phyloP scores from a whole-genome alignment of 1,139 yeast species.

The Taphrina populina region DNA sequence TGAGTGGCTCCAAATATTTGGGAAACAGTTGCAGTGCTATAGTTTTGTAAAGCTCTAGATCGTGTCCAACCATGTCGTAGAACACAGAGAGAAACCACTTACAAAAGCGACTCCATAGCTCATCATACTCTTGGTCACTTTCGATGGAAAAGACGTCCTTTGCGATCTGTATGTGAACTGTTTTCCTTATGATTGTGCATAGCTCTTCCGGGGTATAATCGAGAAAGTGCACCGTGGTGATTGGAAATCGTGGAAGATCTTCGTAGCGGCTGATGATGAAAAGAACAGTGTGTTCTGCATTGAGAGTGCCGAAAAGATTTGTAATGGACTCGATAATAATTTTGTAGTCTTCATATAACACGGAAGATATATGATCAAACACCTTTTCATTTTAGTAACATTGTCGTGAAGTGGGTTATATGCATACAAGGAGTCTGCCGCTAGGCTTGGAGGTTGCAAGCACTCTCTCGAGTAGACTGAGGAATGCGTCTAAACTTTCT shows the following conservation, averaged over 20 bases:
- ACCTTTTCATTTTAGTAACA: background rate
- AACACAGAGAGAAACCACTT: conserved; percentile 5
- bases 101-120: conserved; percentile 17
- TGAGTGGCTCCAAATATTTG: conserved; percentile 20
- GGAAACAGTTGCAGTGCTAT: conserved; percentile 21
- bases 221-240: conserved; percentile 7
- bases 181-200: conserved; percentile 3
- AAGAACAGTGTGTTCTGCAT: conserved; percentile 1
- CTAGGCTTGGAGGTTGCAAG: background rate
- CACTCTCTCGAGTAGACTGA: too few species aligned
- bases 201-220: conserved; percentile 8
- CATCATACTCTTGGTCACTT: conserved; percentile 1
- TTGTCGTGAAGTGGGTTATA: background rate
- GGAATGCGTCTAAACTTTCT: conserved; percentile 13
- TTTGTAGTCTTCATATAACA: conserved; percentile 6
- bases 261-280: conserved; percentile 7
- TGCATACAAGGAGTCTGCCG: background rate
- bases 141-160: background rate
- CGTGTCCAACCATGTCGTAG: conserved; percentile 21
- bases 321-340: background rate
- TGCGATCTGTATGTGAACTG: background rate
- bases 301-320: background rate
- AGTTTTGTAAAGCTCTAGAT: conserved; percentile 7
- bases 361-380: conserved; percentile 9
- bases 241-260: conserved; percentile 6